Conservation (phyloP, 2,329 filamentous ascomycete species). For the Amphichorda felina region DNA sequence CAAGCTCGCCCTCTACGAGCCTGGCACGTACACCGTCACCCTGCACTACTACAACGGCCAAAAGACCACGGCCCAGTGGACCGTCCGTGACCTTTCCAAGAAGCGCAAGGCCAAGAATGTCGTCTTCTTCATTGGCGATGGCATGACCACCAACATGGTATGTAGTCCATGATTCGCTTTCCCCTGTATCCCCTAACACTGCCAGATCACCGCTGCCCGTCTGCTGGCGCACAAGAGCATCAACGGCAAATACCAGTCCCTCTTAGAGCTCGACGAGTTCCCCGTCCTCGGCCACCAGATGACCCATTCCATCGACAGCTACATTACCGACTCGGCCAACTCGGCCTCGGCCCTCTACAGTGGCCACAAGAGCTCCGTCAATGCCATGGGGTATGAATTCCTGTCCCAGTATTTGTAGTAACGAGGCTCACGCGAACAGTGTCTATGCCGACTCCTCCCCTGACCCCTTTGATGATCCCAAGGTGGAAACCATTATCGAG, state of each 20-base stretch:
- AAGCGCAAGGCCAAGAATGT: constrained; percentile 74
- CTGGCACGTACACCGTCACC: constrained; percentile 67
- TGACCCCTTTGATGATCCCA: constrained; percentile 68
- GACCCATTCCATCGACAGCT: constrained; percentile 75
- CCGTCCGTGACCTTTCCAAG: constrained; percentile 57
- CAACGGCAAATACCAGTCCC: constrained; percentile 73
- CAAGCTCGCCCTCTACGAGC: constrained; percentile 62
- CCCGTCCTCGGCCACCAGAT: constrained; percentile 81
- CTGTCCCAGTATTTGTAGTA: constrained; percentile 13
- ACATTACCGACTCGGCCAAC: constrained; percentile 82
- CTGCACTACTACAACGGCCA: constrained; percentile 63
- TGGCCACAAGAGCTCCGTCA: constrained; percentile 75
- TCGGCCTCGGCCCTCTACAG: constrained; percentile 71
- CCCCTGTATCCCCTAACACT: neutral
- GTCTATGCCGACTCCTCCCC: constrained; percentile 69
- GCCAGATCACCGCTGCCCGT: constrained; percentile 58
- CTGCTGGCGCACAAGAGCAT: constrained; percentile 71
- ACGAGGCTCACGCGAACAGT: constrained; percentile 13
- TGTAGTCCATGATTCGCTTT: constrained; percentile 11
- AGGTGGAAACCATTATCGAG: constrained; percentile 74
- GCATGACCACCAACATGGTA: constrained; percentile 61
- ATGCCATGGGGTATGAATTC: constrained; percentile 50
- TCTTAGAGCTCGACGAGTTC: constrained; percentile 70
- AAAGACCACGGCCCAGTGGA: constrained; percentile 64
- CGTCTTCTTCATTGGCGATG: constrained; percentile 71